Evolutionary conservation across 495 filamentous ascomycete species (phyloP).

Genomic region (Saxophila tyrrhenica): DNA sequence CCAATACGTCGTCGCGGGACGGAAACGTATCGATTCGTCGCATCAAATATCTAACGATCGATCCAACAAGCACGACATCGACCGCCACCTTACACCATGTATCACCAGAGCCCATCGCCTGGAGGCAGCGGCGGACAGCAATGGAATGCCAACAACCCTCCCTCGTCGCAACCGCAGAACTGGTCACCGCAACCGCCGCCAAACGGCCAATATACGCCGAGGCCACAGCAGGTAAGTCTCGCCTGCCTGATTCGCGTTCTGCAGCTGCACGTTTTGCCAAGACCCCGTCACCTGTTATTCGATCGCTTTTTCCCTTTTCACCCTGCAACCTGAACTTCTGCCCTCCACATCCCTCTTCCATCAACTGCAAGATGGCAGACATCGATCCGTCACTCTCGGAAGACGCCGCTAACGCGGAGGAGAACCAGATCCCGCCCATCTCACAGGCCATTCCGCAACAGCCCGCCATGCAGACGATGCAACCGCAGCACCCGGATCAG

Average conservation of each 20-base stretch:
- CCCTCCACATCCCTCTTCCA: constrained; percentile 1
- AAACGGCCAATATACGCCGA: constrained; percentile 20
- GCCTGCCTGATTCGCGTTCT: neutral
- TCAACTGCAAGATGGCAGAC: neutral
- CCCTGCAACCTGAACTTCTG: constrained; percentile 2
- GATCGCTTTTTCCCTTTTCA: constrained; percentile 3
- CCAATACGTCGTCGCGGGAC: neutral
- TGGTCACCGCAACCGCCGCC: constrained; percentile 21
- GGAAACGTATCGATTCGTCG: neutral
- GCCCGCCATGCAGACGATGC: constrained; percentile 24
- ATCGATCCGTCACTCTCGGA: constrained; percentile 16
- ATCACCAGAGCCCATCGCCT: neutral
- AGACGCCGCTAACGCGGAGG: constrained; percentile 5
- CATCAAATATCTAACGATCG: neutral
- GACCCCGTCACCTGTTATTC: constrained; percentile 12
- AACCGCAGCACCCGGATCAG: constrained; percentile 21
- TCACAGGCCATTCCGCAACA: constrained; percentile 21
- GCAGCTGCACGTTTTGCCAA: constrained; percentile 7
- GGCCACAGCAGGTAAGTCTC: constrained; percentile 12
- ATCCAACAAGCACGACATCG: neutral
- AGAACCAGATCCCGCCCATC: constrained; percentile 15
- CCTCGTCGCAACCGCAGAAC: neutral
- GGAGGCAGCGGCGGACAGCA: neutral
- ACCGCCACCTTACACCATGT: neutral
- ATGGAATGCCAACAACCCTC: neutral